A percentile compares a stretch with the other conserved stretches of the same genome.
Conservation (phyloP, 805 yeast species). For the Metschnikowia peoriensis region DNA sequence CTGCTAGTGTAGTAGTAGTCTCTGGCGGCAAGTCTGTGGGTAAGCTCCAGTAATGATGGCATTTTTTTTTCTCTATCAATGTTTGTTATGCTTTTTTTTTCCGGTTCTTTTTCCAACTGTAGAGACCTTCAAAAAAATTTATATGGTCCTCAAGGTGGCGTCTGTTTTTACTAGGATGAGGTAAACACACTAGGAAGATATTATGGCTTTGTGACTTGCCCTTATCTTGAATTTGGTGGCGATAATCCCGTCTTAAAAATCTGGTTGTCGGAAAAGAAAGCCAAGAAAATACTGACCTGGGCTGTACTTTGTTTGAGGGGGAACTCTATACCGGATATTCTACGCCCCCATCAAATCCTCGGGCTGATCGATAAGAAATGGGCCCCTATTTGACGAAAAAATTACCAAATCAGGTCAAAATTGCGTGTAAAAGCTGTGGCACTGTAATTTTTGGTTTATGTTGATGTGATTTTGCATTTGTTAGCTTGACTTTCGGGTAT, state of each 20-base stretch:
- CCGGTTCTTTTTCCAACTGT: not conserved
- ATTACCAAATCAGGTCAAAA: not conserved
- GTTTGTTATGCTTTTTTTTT: not conserved
- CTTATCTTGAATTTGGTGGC: not conserved
- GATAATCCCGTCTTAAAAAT: not conserved
- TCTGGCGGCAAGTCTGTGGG: not conserved
- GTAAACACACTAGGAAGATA: too few relatives aligned
- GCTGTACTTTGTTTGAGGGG: not conserved
- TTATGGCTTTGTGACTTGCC: not conserved
- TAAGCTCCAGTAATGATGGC: conserved; percentile 2
- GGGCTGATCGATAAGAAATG: too few relatives aligned
- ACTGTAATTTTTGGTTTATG: too few relatives aligned
- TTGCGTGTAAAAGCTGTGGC: not conserved
- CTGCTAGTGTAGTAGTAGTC: conserved; percentile 5
- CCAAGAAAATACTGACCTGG: not conserved
- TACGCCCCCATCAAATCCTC: too few relatives aligned
- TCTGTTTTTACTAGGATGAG: too few relatives aligned
- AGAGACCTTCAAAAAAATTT: too few relatives aligned
- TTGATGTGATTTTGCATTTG: too few relatives aligned
- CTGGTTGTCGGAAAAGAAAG: not conserved
- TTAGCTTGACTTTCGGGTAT: too few relatives aligned
- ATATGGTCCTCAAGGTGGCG: too few relatives aligned
- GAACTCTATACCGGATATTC: not conserved
- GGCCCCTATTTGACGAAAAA: not conserved
- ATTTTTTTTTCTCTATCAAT: not conserved